Conservation (phyloP, 2,329 filamentous ascomycete genomes). For the Elsinoe arachidis region DNA sequence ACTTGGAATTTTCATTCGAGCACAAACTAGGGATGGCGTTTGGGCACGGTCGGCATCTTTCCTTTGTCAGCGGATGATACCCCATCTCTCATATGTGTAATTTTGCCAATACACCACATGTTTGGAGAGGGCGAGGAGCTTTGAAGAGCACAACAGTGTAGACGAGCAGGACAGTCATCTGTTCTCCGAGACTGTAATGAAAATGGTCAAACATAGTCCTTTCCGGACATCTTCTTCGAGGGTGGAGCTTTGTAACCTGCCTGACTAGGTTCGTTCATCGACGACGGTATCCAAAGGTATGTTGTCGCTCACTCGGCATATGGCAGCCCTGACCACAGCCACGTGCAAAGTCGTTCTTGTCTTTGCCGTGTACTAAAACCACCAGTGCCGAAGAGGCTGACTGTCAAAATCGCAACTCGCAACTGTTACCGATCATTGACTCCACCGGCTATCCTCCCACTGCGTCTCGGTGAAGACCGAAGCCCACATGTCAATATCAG, state of each 20-base stretch:
- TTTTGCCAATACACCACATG: background rate
- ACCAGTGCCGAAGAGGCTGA: no score
- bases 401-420: background rate
- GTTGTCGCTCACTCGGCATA: no score
- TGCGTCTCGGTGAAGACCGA: background rate
- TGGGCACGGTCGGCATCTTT: conserved; percentile 1
- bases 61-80: conserved; percentile 8
- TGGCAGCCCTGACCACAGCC: no score
- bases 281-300: no score
- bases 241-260: background rate
- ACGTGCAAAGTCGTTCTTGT: no score
- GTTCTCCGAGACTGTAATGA: background rate
- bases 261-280: background rate
- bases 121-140: background rate
- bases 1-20: background rate
- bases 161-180: background rate
- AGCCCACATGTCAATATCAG: background rate
- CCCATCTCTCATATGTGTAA: conserved; percentile 7
- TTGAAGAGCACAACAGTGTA: background rate
- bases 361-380: no score
- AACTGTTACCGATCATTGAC: background rate
- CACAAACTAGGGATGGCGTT: conserved; percentile 1
- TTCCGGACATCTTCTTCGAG: background rate
- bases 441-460: no score
- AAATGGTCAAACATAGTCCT: background rate